Evolutionary conservation across 306 rosid species (phyloP).

Genomic region (Glycine tomentella): DNA sequence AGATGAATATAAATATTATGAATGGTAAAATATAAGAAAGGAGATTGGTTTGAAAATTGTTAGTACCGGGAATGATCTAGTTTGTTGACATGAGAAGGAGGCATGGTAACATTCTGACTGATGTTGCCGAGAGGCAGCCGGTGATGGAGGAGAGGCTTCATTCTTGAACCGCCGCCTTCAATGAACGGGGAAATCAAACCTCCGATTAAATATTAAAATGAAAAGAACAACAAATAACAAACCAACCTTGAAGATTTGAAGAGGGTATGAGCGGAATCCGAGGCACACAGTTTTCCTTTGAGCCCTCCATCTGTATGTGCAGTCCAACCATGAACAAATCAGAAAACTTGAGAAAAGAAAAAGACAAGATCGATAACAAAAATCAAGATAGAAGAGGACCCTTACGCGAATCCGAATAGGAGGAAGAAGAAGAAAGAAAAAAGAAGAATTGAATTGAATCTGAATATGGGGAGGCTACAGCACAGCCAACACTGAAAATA

Average conservation of each 20-base stretch:
- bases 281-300: slow-evolving; percentile 52
- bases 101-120: slow-evolving; percentile 55
- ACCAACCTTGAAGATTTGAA: slow-evolving; percentile 52
- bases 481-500: slow-evolving; percentile 8
- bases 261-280: slow-evolving; percentile 40
- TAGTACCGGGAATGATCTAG: slow-evolving; percentile 48
- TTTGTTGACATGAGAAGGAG: slow-evolving; percentile 36
- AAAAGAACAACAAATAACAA: background rate
- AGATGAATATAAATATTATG: background rate
- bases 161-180: slow-evolving; percentile 58
- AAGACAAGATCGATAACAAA: slow-evolving; percentile 1
- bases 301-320: slow-evolving; percentile 47
- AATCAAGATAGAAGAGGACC: background rate
- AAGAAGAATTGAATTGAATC: background rate
- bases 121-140: slow-evolving; percentile 58
- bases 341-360: background rate
- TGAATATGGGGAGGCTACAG: background rate
- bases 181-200: background rate
- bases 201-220: too few species aligned
- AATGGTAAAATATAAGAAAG: background rate
- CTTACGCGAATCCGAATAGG: background rate
- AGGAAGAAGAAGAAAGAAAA: background rate
- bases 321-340: background rate
- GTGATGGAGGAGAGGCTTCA: slow-evolving; percentile 46
- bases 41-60: background rate